Base-by-base conservation (phyloP, 345 rosid species). In the Populus ilicifolia region DNA sequence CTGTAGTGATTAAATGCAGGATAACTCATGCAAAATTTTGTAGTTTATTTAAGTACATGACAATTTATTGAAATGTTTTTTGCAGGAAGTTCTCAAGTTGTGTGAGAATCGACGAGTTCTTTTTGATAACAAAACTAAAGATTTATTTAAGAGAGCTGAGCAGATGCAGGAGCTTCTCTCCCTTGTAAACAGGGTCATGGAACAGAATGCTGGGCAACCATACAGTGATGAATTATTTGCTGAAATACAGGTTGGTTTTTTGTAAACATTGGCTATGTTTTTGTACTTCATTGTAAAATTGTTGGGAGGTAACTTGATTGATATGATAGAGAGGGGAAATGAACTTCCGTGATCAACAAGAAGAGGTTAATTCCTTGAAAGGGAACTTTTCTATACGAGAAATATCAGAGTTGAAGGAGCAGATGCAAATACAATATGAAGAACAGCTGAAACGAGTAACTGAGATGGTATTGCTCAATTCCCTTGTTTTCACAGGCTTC, bases 91-190 rank as follows among this genome's bases (percentile, higher is more conserved):
- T 78, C 88, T 92, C 23, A 71, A 46, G 5, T 76, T 85, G n/a
- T 92, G 99, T 82, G 79, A 83, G 76, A 89, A 93, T 69, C 73
- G 98, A 2, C 21, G 29, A 66, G 90, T 92, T 44, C 88, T 90
- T 80, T 95, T 95, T 79, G 89, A 95, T 79, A 95, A 95, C 90
- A 95, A 92, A 87, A 92, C 94, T 36, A 82, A 75, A 65, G 85
- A 95, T 77, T 88, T 83, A 76, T 14, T 36, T 1, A 90, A 87
- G 88, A 89, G 82, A 81, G 82, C 66, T 74, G 79, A 80, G 59
- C 98, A 95, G 80, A 89, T 92, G 71, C 77, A 84, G 62, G 77
- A 86, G 79, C 96, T 95, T 77, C 89, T 95, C 2, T 84, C 89
- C 21, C 89, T 89, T 77, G 93, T 93, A 69, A 84, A 88, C 62